These are phyloP conservation scores for Takashimella tepidaria DNA, from an alignment of 1,284 basidiomycete species.

Conservation along the genomic window DNA sequence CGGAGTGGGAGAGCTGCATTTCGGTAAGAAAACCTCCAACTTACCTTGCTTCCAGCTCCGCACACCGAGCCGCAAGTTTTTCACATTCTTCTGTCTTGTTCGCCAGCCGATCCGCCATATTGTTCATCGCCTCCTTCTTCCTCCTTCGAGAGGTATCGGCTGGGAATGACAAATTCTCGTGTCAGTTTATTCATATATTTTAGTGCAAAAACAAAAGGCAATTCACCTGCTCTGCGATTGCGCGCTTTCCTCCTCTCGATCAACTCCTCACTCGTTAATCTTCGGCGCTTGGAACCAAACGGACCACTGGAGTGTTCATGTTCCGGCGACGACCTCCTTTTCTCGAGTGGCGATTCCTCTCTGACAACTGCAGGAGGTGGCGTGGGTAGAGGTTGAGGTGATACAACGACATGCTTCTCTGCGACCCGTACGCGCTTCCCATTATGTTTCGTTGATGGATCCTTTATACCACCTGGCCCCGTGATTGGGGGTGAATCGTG, in stretches of 20 bases:
- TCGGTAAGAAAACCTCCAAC: not conserved
- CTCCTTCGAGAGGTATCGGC: not conserved
- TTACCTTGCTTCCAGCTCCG: conserved; percentile 3
- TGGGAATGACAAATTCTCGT: conserved; percentile 9
- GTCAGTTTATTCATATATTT: not conserved
- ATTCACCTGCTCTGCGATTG: not conserved
- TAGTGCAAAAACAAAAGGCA: not conserved
- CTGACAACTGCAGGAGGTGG: not conserved
- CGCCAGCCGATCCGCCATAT: not conserved
- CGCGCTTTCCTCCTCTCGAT: not conserved
- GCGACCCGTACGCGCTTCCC: not conserved
- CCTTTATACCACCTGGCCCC: not conserved
- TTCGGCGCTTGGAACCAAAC: not conserved
- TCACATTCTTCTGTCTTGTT: not conserved
- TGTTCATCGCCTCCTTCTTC: conserved; percentile 2
- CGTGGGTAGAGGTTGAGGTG: not conserved
- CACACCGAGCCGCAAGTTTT: not conserved
- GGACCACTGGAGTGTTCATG: not conserved
- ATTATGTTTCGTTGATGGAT: not conserved
- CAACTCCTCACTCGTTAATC: not conserved
- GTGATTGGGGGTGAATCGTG: not conserved
- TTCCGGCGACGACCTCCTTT: not conserved
- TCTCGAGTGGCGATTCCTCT: not conserved
- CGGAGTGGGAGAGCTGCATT: not conserved
- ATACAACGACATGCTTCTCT: not conserved